Conservation (phyloP, 495 filamentous ascomycete species). For the Aspergillus sclerotioniger region DNA sequence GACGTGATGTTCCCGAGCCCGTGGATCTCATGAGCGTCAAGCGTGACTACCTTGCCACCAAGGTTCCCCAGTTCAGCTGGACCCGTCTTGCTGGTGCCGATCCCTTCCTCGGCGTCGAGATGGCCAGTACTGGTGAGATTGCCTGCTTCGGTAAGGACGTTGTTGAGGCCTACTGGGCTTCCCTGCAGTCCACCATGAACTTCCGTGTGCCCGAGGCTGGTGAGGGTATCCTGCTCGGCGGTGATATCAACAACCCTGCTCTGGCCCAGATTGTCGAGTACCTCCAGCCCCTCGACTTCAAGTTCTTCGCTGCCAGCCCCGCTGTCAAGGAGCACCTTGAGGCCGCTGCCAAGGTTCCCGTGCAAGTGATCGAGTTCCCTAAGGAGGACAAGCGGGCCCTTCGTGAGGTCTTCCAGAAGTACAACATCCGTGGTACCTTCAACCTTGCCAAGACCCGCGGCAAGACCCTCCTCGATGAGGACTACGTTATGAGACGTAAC, state of each 20-base stretch:
- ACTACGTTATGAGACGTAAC: constrained; percentile 98
- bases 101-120: constrained; percentile 96
- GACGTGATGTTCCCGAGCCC: constrained; percentile 80
- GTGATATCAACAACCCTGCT: constrained; percentile 65
- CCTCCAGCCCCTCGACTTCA: constrained; percentile 85
- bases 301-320: constrained; percentile 80
- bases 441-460: constrained; percentile 84
- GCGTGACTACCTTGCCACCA: constrained; percentile 90
- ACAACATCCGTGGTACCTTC: constrained; percentile 93
- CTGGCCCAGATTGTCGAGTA: constrained; percentile 77
- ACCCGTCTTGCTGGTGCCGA: constrained; percentile 97
- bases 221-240: constrained; percentile 91
- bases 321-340: constrained; percentile 83
- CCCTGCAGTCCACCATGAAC: constrained; percentile 97
- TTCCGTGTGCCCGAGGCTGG: constrained; percentile 92
- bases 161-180: constrained; percentile 95
- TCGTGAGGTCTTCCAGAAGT: constrained; percentile 94
- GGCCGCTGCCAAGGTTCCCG: constrained; percentile 58
- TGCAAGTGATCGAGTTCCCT: constrained; percentile 96
- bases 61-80: constrained; percentile 98
- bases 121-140: constrained; percentile 96
- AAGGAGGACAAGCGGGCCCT: constrained; percentile 93
- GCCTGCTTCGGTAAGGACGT: constrained; percentile 97
- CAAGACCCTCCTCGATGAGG: constrained; percentile 83
- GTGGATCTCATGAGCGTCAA: constrained; percentile 84